Evolutionary conservation across 2,329 filamentous ascomycete genomes (phyloP).

Genomic region (Fusarium annulatum): DNA sequence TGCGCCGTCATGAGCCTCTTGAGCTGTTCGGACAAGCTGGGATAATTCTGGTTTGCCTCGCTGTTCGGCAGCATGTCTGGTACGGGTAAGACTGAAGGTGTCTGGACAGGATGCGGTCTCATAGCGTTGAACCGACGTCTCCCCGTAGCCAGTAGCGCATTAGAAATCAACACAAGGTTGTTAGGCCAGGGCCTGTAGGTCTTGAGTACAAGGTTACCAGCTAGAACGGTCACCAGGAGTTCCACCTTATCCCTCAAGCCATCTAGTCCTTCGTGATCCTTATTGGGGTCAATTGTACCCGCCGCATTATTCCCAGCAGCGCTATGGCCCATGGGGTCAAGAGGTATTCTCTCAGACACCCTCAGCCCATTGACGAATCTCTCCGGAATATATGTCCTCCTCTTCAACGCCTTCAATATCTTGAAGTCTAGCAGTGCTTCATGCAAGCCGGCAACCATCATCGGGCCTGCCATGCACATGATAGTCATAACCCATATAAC

Average conservation of each 20-base stretch:
- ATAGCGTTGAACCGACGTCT: not conserved
- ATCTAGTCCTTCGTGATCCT: rapidly evolving
- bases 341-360: not conserved
- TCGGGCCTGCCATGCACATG: not conserved
- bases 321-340: rapidly evolving
- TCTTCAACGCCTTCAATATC: not conserved
- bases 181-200: rapidly evolving
- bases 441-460: not conserved
- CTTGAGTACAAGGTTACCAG: not conserved
- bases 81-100: rapidly evolving
- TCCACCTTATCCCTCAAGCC: not conserved
- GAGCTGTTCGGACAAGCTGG: not conserved
- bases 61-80: rapidly evolving
- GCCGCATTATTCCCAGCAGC: rapidly evolving
- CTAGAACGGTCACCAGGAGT: not conserved
- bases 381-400: not conserved
- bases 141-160: not conserved
- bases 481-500: not conserved
- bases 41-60: rapidly evolving
- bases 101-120: not conserved
- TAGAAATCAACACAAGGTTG: not conserved
- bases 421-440: not conserved
- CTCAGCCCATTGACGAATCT: rapidly evolving
- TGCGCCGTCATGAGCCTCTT: not conserved
- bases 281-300: not conserved